Conservation (phyloP, 768 basidiomycete species). For the Trametopsis cervina region DNA sequence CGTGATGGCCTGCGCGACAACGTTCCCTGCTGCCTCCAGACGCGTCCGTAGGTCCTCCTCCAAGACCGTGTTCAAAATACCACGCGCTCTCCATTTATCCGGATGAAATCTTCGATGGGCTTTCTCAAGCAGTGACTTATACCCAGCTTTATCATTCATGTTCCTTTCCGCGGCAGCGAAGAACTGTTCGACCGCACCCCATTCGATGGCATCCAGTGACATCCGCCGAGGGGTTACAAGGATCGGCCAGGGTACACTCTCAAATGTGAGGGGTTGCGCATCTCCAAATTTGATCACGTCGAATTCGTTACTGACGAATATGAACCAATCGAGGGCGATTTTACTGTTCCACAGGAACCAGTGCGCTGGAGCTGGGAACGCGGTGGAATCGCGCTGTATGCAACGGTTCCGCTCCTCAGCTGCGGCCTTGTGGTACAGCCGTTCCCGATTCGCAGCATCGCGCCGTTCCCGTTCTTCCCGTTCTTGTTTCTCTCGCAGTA, state of each 20-base stretch:
- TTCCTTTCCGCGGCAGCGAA: slow-evolving; percentile 42
- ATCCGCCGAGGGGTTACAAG: slow-evolving; percentile 44
- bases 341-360: not conserved
- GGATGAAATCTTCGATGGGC: slow-evolving; percentile 73
- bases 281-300: slow-evolving; percentile 51
- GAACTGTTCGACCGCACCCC: slow-evolving; percentile 65
- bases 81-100: slow-evolving; percentile 69
- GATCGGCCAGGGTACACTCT: slow-evolving; percentile 76
- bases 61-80: slow-evolving; percentile 49
- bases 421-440: slow-evolving; percentile 1
- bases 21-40: slow-evolving; percentile 63
- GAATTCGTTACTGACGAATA: slow-evolving; percentile 33
- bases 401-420: not conserved
- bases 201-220: slow-evolving; percentile 60
- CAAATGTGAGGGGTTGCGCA: slow-evolving; percentile 46
- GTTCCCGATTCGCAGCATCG: not conserved
- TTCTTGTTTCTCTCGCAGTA: not conserved
- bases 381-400: not conserved
- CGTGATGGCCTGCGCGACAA: slow-evolving; percentile 67
- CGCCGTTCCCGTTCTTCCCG: not conserved
- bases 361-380: not conserved
- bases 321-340: not conserved
- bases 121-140: slow-evolving; percentile 57
- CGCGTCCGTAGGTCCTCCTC: slow-evolving; percentile 52
- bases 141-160: slow-evolving; percentile 46